Percentiles rank a stretch among this genome's conserved stretches.
Conservation (phyloP, 768 basidiomycete genomes). For the Macrolepiota dolichaula region DNA sequence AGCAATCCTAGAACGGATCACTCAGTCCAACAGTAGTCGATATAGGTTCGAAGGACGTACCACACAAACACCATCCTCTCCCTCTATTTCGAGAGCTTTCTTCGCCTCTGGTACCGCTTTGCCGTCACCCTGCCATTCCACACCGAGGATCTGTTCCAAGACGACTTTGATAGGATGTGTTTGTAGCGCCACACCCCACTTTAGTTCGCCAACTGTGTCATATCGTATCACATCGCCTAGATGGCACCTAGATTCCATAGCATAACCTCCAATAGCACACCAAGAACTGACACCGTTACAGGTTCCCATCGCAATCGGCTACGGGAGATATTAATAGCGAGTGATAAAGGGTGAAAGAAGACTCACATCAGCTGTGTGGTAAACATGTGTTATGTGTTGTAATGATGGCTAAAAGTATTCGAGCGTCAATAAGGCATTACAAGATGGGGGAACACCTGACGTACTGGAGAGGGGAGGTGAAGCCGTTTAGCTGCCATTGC, state of each 20-base stretch:
- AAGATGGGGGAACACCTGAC: constrained; percentile 18
- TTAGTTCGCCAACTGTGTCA: constrained; percentile 79
- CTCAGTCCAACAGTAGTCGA: not conserved
- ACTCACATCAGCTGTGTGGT: constrained; percentile 81
- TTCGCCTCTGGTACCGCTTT: constrained; percentile 15
- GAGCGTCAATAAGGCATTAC: constrained; percentile 1
- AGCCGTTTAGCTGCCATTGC: constrained; percentile 67
- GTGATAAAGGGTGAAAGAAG: not conserved
- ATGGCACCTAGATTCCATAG: constrained; percentile 87
- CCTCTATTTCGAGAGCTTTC: constrained; percentile 41
- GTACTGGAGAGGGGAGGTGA: constrained; percentile 83
- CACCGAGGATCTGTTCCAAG: constrained; percentile 42
- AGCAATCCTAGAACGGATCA: constrained; percentile 56
- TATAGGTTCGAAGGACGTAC: constrained; percentile 34
- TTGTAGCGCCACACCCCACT: constrained; percentile 75
- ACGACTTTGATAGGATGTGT: constrained; percentile 71
- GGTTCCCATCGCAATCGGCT: constrained; percentile 83
- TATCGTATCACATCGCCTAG: constrained; percentile 79
- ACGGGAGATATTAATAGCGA: not conserved
- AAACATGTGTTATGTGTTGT: constrained; percentile 82
- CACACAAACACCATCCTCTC: constrained; percentile 51
- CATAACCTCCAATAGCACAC: constrained; percentile 67
- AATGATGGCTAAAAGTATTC: constrained; percentile 50
- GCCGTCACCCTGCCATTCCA: constrained; percentile 18
- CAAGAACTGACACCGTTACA: constrained; percentile 67